Evolutionary conservation across 768 basidiomycete species (phyloP).

Genomic region (Tulasnella sp.): DNA sequence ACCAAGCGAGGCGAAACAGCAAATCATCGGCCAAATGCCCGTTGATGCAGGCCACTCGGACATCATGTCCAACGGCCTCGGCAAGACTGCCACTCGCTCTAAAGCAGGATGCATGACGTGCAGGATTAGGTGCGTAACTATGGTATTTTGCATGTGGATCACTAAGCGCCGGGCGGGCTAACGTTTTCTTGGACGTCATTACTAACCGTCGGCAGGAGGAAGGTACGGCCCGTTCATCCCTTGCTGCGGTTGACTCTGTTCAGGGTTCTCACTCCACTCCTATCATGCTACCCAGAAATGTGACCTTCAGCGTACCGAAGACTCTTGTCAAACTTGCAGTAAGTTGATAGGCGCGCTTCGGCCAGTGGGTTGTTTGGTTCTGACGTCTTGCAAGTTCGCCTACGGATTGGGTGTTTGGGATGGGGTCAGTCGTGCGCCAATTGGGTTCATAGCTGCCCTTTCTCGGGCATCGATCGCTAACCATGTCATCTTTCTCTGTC

Average conservation of each 20-base stretch:
- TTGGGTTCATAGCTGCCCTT: not conserved
- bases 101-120: constrained; percentile 34
- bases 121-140: constrained; percentile 27
- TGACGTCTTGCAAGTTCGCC: constrained; percentile 24
- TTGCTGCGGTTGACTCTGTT: constrained; percentile 11
- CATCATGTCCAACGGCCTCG: not conserved
- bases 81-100: constrained; percentile 27
- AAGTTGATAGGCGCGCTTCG: constrained; percentile 13
- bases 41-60: constrained; percentile 1
- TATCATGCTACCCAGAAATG: constrained; percentile 27
- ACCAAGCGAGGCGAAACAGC: constrained; percentile 4
- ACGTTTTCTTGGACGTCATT: constrained; percentile 10
- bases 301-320: constrained; percentile 13
- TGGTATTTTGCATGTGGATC: not conserved
- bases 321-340: constrained; percentile 33
- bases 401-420: constrained; percentile 33
- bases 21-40: constrained; percentile 20
- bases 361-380: not conserved
- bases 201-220: constrained; percentile 26
- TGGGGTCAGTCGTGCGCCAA: constrained; percentile 27
- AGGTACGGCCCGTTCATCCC: constrained; percentile 16
- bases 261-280: not conserved
- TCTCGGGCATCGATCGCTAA: not conserved
- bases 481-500: not conserved
- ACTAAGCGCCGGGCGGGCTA: constrained; percentile 14